A percentile compares a stretch with the other conserved stretches of the same genome.
phyloP scores from a whole-genome alignment of 495 filamentous ascomycete species.

The Penicillium soppii region DNA sequence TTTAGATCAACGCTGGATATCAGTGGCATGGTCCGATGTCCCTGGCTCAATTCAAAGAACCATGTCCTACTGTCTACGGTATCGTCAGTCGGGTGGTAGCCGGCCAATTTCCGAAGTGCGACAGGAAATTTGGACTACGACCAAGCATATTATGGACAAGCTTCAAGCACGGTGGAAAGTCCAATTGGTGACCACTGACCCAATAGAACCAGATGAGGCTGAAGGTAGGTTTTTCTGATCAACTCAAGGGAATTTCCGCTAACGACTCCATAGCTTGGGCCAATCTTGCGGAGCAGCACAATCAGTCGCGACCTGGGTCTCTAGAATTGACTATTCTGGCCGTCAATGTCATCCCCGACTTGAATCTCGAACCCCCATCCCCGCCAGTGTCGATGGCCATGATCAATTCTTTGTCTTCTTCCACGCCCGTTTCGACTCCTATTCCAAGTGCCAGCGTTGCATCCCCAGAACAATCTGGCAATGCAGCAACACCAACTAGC shows the following conservation, averaged over 20 bases:
- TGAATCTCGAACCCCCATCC: conserved; percentile 52
- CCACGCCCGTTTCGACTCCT: conserved; percentile 47
- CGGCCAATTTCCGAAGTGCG: conserved; percentile 62
- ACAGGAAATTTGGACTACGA: conserved; percentile 83
- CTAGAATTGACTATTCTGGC: conserved; percentile 59
- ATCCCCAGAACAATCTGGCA: conserved; percentile 42
- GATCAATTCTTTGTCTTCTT: conserved; percentile 34
- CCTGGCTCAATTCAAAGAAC: conserved; percentile 72
- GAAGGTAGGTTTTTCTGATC: conserved; percentile 41
- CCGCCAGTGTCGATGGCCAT: conserved; percentile 30
- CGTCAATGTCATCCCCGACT: conserved; percentile 63
- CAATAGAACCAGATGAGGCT: conserved; percentile 72
- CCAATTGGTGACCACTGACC: conserved; percentile 69
- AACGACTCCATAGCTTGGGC: conserved; percentile 41
- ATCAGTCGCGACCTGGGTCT: conserved; percentile 45
- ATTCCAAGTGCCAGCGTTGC: conserved; percentile 43
- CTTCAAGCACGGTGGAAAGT: conserved; percentile 78
- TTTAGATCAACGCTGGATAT: conserved; percentile 81
- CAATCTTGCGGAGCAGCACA: conserved; percentile 42
- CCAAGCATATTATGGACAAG: conserved; percentile 68
- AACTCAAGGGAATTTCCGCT: neutral
- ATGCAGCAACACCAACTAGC: conserved; percentile 31
- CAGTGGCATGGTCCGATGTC: conserved; percentile 90
- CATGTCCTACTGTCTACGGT: conserved; percentile 75
- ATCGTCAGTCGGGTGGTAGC: conserved; percentile 55